Percentiles rank a stretch among this genome's conserved stretches.
Conservation (phyloP, 164 flowering plant genomes). For the Paratinospora sagittata region DNA sequence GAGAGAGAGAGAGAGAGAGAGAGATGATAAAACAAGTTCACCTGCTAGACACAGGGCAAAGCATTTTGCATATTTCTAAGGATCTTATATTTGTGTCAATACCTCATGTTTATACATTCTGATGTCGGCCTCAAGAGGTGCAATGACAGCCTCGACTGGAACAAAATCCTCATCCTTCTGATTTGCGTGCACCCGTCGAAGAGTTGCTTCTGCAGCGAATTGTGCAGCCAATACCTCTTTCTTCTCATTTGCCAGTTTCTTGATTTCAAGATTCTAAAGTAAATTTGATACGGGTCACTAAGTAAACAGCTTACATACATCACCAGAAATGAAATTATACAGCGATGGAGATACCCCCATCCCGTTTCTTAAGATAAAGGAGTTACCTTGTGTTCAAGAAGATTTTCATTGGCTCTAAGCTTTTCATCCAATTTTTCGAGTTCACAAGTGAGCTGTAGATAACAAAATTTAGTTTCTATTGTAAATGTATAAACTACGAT, state of each 20-base stretch:
- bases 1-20: too few relatives aligned
- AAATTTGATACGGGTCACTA: background rate
- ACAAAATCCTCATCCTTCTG: slow-evolving; percentile 60
- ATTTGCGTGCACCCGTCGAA: slow-evolving; percentile 69
- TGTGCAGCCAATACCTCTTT: slow-evolving; percentile 88
- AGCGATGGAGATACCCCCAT: background rate
- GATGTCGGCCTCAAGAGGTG: slow-evolving; percentile 83
- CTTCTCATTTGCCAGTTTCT: slow-evolving; percentile 57
- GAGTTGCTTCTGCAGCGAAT: slow-evolving; percentile 85
- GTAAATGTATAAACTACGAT: background rate
- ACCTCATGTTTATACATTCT: slow-evolving; percentile 78
- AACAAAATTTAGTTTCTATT: slow-evolving; percentile 10
- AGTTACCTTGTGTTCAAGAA: slow-evolving; percentile 67
- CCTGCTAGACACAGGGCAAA: background rate
- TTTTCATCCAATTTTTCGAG: slow-evolving; percentile 55
- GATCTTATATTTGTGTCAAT: background rate
- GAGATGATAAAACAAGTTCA: slow-evolving; percentile 1
- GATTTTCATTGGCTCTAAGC: slow-evolving; percentile 42
- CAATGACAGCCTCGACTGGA: slow-evolving; percentile 61
- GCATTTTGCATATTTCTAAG: background rate
- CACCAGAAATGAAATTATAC: background rate
- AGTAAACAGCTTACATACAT: slow-evolving; percentile 1
- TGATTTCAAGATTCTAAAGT: slow-evolving; percentile 74
- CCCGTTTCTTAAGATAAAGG: background rate
- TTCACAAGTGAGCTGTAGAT: slow-evolving; percentile 48